Evolutionary conservation across 2,329 filamentous ascomycete genomes (phyloP).

Genomic region (Fusarium albosuccineum): DNA sequence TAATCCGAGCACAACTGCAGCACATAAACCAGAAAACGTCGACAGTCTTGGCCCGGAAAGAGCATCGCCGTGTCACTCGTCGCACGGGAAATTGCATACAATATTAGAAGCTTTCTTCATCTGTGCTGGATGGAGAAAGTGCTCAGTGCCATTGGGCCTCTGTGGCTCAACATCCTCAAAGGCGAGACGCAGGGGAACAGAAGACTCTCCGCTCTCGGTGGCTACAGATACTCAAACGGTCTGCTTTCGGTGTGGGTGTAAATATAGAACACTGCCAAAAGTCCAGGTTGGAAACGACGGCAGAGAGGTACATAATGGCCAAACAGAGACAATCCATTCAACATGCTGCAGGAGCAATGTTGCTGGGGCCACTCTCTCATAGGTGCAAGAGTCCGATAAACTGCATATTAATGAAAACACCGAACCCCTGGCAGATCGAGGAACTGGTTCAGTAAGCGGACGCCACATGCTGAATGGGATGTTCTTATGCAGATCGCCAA

Average conservation of each 20-base stretch:
- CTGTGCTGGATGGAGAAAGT: constrained; percentile 8
- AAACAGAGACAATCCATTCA: constrained; percentile 8
- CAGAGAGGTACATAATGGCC: constrained; percentile 15
- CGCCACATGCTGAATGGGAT: constrained; percentile 29
- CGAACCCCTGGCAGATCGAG: constrained; percentile 18
- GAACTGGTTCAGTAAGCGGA: constrained; percentile 7
- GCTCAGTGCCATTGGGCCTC: constrained; percentile 7
- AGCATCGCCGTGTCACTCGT: constrained; percentile 13
- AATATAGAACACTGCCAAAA: constrained; percentile 31
- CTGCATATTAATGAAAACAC: constrained; percentile 16
- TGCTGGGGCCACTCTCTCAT: constrained; percentile 6
- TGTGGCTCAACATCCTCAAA: constrained; percentile 3
- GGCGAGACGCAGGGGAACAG: constrained; percentile 19
- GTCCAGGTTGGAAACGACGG: constrained; percentile 28
- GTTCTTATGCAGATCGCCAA: constrained; percentile 14
- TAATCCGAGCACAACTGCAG: constrained; percentile 10
- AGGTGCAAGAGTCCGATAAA: constrained; percentile 22
- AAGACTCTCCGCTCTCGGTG: constrained; percentile 4
- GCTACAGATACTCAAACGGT: constrained; percentile 19
- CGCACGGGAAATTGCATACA: constrained; percentile 19
- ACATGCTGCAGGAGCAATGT: constrained; percentile 19
- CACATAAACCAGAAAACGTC: constrained; percentile 16
- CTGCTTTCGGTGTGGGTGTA: constrained; percentile 28
- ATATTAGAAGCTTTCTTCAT: constrained; percentile 1
- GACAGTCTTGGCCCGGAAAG: constrained; percentile 12